Evolutionary conservation across 305 asterid genomes (phyloP), one percentile per base, ranked within the genome.

Genomic region (Andrographis paniculata): DNA sequence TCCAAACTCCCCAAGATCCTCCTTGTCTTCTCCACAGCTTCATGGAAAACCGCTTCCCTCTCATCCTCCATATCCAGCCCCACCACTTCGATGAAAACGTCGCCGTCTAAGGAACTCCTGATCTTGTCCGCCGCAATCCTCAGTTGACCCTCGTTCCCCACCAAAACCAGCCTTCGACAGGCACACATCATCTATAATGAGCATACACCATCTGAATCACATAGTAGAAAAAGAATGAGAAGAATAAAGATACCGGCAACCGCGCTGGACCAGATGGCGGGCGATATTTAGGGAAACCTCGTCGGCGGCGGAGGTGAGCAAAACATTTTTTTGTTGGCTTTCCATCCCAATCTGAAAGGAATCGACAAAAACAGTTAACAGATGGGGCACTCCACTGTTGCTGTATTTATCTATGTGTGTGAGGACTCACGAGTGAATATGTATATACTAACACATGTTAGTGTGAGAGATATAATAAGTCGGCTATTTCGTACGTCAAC

Each of bases 291-390:
- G 48, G 44, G 94, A 88, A 18, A 88, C 62, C 42, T 72, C 72
- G 41, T 88, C 97, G 59, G 83, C 95, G 50, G 59, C 74, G 60
- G 93, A 82, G 56, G 94, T 77, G 14, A 88, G 81, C 67, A 83
- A 53, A 50, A 87, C 87, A 47, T 67, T 78, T 75, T 83, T 86
- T 13, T 68, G 72, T 21, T 70, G 63, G 41, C 52, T 64, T 38
- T 56, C 84, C 82, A 78, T 75, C 53, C 5, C 42, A 3, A 14
- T 3, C 9, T 3, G 2, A n/a, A n/a, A 11, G 13, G 4, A 37
- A 37, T 13, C 17, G 8, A 2, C 8, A 37, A 37, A 37, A 37
- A 24, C 8, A 24, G 8, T 24, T 8, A 24, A 24, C 4, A 24
- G 30, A 8, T 24, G 8, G 30, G 30, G n/a, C n/a, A n/a, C n/a